A percentile compares a stretch with the other conserved stretches of the same genome.
Conservation (phyloP, 176 grass and related monocot species). For the Aechmea fasciata region DNA sequence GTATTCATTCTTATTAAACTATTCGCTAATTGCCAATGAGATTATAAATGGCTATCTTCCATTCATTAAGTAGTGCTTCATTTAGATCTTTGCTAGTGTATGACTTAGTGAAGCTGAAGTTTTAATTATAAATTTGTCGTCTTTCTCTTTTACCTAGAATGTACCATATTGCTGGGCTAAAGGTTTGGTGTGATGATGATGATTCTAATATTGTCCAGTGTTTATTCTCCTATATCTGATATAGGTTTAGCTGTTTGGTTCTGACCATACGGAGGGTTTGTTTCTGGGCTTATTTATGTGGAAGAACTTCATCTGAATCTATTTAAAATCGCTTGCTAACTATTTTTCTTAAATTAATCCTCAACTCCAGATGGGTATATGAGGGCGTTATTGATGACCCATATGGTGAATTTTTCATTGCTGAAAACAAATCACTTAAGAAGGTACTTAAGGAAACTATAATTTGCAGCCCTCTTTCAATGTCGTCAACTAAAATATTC, state of each 20-base stretch:
- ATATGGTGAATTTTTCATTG: conserved; percentile 99
- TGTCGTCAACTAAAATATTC: conserved; percentile 5
- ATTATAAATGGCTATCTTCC: background rate
- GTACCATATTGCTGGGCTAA: too few species aligned
- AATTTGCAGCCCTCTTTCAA: background rate
- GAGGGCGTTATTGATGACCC: conserved; percentile 97
- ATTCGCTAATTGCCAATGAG: background rate
- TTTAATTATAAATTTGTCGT: too few species aligned
- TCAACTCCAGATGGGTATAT: conserved; percentile 82
- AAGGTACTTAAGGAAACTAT: conserved; percentile 44
- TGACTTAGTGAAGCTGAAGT: too few species aligned
- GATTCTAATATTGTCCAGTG: too few species aligned
- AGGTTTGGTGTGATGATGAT: too few species aligned
- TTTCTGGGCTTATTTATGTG: background rate
- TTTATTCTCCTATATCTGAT: too few species aligned
- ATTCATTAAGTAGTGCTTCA: background rate
- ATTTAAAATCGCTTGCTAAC: conserved; percentile 1
- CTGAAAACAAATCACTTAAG: conserved; percentile 92
- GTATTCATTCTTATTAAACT: conserved; percentile 26
- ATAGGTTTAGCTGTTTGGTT: background rate
- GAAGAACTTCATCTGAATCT: background rate
- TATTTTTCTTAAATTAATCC: conserved; percentile 13
- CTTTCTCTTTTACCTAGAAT: too few species aligned
- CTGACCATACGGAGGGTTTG: background rate
- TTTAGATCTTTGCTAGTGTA: too few species aligned